Evolutionary conservation across 148 eudicot genomes (phyloP).

Genomic region (Mesembryanthemum crystallinum): DNA sequence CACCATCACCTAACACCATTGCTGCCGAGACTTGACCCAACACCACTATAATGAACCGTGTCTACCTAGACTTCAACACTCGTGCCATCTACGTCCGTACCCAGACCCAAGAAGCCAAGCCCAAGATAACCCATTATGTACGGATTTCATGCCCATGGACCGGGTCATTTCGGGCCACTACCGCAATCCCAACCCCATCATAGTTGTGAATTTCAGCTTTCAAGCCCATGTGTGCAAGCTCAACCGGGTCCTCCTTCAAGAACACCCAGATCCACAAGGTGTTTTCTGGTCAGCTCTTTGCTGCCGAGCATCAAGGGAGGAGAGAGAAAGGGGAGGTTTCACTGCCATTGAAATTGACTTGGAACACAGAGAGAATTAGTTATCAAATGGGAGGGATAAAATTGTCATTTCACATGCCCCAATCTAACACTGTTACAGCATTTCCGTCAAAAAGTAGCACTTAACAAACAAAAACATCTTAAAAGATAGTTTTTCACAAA

Average conservation of each 20-base stretch:
- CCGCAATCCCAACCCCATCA: constrained; percentile 77
- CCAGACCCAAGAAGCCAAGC: constrained; percentile 46
- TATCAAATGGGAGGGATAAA: too few relatives aligned
- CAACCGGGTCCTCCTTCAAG: constrained; percentile 54
- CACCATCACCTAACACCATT: constrained; percentile 7
- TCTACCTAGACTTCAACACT: constrained; percentile 75
- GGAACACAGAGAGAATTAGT: constrained; percentile 68
- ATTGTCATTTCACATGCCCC: too few relatives aligned
- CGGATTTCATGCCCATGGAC: constrained; percentile 65
- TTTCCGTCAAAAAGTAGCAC: too few relatives aligned
- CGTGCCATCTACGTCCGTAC: constrained; percentile 71
- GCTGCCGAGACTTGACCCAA: constrained; percentile 36
- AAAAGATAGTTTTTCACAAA: too few relatives aligned
- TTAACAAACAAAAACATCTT: too few relatives aligned
- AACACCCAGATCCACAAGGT: constrained; percentile 81
- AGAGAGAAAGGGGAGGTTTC: constrained; percentile 69
- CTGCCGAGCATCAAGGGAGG: constrained; percentile 76
- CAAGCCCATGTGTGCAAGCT: constrained; percentile 63
- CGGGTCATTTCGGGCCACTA: constrained; percentile 83
- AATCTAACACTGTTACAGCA: too few relatives aligned
- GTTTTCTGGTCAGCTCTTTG: constrained; percentile 69
- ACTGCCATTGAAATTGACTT: constrained; percentile 45
- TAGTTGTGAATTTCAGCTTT: constrained; percentile 88
- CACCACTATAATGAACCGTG: constrained; percentile 86
- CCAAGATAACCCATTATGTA: constrained; percentile 54